Conservation (phyloP, 1,139 yeast species). For the Suhomyces yuchorum region DNA sequence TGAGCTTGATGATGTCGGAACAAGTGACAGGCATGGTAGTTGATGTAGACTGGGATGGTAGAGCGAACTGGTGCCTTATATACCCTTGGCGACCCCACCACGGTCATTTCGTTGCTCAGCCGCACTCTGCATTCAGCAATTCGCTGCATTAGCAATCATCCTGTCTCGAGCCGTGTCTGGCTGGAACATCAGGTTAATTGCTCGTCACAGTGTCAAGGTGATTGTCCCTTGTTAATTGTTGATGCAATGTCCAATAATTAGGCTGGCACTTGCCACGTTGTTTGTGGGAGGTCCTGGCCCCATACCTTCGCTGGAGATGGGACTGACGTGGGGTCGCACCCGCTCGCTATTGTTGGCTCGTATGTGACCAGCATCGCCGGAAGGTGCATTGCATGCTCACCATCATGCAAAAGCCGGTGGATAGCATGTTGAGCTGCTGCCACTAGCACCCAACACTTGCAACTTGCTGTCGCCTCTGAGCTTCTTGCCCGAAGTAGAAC, state of each 20-base stretch:
- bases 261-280: neutral
- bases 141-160: slow-evolving; percentile 2
- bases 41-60: neutral
- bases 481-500: neutral
- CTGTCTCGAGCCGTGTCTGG: neutral
- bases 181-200: neutral
- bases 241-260: neutral
- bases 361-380: neutral
- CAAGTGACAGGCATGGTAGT: slow-evolving; percentile 51
- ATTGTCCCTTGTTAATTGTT: neutral
- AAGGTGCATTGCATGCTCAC: neutral
- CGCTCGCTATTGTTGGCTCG: neutral
- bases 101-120: slow-evolving; percentile 12
- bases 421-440: neutral
- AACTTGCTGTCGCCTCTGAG: neutral
- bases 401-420: neutral
- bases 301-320: neutral
- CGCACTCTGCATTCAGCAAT: slow-evolving; percentile 9
- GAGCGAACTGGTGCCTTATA: neutral
- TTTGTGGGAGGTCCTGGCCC: no score
- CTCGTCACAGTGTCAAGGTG: neutral
- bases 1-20: slow-evolving; percentile 60
- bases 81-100: neutral
- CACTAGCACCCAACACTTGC: neutral
- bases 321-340: neutral